Base-by-base conservation (phyloP, 2,329 filamentous ascomycete genomes). In the Eutypella sp. region DNA sequence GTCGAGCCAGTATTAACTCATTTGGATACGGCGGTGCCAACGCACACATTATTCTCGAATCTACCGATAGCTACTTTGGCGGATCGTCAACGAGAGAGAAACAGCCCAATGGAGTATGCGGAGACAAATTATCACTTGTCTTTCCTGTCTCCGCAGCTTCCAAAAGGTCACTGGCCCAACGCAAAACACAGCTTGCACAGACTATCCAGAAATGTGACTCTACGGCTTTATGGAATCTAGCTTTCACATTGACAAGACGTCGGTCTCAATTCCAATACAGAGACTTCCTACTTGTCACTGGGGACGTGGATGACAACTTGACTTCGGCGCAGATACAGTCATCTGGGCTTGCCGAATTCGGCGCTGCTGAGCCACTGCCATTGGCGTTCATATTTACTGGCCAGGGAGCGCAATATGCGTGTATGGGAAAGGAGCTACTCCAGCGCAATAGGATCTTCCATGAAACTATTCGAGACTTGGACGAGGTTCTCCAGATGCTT, bases 381-480 rank as follows among this genome's bases (percentile, higher is more conserved):
- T n/a, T 55, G 2, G 53, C 37, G 1, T 57, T 57, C 11, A 36
- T 57, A 8, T 59, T 57, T 19, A 59, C 54, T 0, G 64, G 63
- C 8, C 63, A 65, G 41, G 64, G 62, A 0, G 57, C 63, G 0
- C 62, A 66, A 34, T 66, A 56, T 47, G 19, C 55, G 0, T 34
- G 44, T 5, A 67, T 68, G 65, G 63, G 56, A 3, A 53, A 47
- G 9, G 56, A 63, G n/a, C 50, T 66, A 2, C 42, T 67, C 7
- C 31, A 38, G 3, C 18, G 47, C 8, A 51, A 47, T 11, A 22
- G 24, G 1, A 20, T 16, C 15, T 62, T 63, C 41, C 39, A 41
- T 0, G 23, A 31, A 1, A 53, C 47, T 2, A 57, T 61, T 3
- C 37, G 38, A 1, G n/a, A 34, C 1, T 48, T 57, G 2, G 55